Conservation (phyloP, 1,284 basidiomycete species). For the Mycosarcoma mackinlayi region DNA sequence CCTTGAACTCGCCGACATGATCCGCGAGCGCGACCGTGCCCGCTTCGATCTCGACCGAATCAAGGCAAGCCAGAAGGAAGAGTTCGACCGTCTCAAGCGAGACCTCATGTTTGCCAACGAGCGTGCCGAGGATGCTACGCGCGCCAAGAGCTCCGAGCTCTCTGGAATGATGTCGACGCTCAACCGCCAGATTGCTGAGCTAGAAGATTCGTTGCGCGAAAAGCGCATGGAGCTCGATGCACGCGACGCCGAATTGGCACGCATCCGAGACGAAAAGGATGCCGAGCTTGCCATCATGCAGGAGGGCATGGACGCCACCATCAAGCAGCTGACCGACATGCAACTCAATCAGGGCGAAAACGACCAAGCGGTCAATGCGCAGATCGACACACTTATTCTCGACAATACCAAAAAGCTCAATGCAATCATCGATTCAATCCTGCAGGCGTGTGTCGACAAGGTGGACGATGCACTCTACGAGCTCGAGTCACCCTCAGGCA, state of each 20-base stretch:
- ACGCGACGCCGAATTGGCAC: slow-evolving; percentile 80
- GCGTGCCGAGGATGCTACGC: slow-evolving; percentile 90
- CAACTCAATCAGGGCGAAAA: slow-evolving; percentile 86
- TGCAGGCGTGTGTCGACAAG: slow-evolving; percentile 93
- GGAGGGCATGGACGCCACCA: slow-evolving; percentile 93
- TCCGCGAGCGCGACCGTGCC: slow-evolving; percentile 94
- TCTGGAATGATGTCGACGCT: slow-evolving; percentile 89
- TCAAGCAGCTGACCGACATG: slow-evolving; percentile 87
- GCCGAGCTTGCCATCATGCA: slow-evolving; percentile 95
- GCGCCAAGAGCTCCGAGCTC: slow-evolving; percentile 92
- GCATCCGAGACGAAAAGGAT: slow-evolving; percentile 92
- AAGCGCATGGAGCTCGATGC: slow-evolving; percentile 77
- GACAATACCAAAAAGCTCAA: slow-evolving; percentile 98
- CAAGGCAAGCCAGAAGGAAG: slow-evolving; percentile 91
- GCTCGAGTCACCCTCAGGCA: slow-evolving; percentile 91
- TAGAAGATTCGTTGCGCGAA: slow-evolving; percentile 92
- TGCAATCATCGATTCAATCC: slow-evolving; percentile 97
- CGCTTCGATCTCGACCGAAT: slow-evolving; percentile 96
- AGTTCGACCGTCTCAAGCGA: slow-evolving; percentile 89
- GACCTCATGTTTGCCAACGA: slow-evolving; percentile 98
- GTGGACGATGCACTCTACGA: slow-evolving; percentile 97
- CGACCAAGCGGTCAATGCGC: slow-evolving; percentile 89
- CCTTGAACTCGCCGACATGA: slow-evolving; percentile 97
- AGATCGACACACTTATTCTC: slow-evolving; percentile 95
- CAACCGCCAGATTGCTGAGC: slow-evolving; percentile 92